Evolutionary conservation across 1,284 basidiomycete genomes (phyloP).

Genomic region (Lentinula novae-zelandiae): DNA sequence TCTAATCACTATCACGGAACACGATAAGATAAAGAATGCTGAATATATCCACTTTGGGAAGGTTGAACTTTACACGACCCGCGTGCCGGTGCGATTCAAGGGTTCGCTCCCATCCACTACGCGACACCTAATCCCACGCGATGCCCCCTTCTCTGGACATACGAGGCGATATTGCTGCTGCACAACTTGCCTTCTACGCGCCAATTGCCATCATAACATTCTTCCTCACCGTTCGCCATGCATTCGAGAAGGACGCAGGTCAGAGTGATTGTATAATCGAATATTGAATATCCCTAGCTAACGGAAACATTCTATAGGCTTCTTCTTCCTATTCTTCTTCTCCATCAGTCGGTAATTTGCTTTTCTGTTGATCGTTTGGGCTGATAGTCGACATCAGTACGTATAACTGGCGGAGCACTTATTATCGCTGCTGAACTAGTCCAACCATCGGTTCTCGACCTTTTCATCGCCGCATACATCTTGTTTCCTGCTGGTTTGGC

Average conservation of each 20-base stretch:
- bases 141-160: slow-evolving; percentile 36
- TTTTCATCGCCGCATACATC: slow-evolving; percentile 48
- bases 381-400: slow-evolving; percentile 32
- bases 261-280: neutral
- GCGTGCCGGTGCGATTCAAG: neutral
- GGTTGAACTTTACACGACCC: neutral
- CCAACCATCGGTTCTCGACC: slow-evolving; percentile 31
- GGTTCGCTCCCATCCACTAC: neutral
- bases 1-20: neutral
- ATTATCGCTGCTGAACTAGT: slow-evolving; percentile 47
- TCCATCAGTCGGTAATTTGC: slow-evolving; percentile 36
- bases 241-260: slow-evolving; percentile 43
- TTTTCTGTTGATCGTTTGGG: slow-evolving; percentile 8
- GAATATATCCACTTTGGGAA: neutral
- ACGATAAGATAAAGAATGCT: neutral
- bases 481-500: slow-evolving; percentile 55
- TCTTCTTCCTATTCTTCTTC: slow-evolving; percentile 57
- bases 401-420: slow-evolving; percentile 53
- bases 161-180: slow-evolving; percentile 52
- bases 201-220: slow-evolving; percentile 45
- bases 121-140: slow-evolving; percentile 9
- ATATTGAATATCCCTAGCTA: neutral
- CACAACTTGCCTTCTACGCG: slow-evolving; percentile 50
- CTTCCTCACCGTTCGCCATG: slow-evolving; percentile 45
- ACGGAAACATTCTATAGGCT: slow-evolving; percentile 30